Evolutionary conservation across 177 flowering plant genomes (phyloP), one percentile per base, ranked within the genome.

Genomic region (Vitis hybrid): DNA sequence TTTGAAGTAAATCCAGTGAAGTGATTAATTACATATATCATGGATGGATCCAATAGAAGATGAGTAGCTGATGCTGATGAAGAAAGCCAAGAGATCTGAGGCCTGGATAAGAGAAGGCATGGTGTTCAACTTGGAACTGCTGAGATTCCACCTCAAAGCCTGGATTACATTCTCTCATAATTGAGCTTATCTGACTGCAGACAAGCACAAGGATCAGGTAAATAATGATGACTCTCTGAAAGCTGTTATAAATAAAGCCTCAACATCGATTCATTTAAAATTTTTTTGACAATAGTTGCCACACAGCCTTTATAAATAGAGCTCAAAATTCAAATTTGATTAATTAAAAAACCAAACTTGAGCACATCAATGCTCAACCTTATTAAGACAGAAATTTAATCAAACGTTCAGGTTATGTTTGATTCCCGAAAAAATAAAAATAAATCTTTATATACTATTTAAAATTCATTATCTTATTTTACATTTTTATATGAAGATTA

Each of bases 171-270:
- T 72, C 97, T 86, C 77, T 92, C 94, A 39, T 92, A 92, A 56
- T 90, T 67, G 52, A 92, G 97, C 78, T 73, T 85, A 62, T 90
- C 94, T 0, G 97, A 90, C 97, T 92, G 93, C 88, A 85, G 9
- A 18, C 18, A 60, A 58, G 60, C 15, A 26, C 10, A 62, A 48
- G 39, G 53, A 51, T 10, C 31, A 64, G 16, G 1, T 11, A 3
- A 56, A 29, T 51, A 33, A 26, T 14, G 11, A 13, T 58, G 16
- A n/a, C 21, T 14, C 55, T 18, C 57, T 18, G 8, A 33, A 18
- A 2, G 2, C 2, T 21, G 15, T 57, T 14, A 8, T 12, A 50
- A 52, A 29, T 3, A 29, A 48, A 11, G 49, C 18, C 2, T 11
- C 48, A 7, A 15, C 1, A n/a, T 16, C 8, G 1, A 9, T 16